Evolutionary conservation across 495 filamentous ascomycete genomes (phyloP).

Genomic region (Cenococcum geophilum): DNA sequence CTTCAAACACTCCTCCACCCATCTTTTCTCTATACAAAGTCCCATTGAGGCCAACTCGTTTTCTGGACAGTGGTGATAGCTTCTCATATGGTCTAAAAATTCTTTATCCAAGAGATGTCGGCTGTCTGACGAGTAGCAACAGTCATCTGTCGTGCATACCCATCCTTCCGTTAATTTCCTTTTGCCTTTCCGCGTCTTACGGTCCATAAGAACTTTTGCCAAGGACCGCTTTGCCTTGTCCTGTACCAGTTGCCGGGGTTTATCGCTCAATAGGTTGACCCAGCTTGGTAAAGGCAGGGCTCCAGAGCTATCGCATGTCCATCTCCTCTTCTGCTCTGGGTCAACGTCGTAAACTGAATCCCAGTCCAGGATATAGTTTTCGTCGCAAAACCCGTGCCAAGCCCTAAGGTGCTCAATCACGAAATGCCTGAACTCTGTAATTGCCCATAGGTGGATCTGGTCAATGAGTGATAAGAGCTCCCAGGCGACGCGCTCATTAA

Average conservation of each 20-base stretch:
- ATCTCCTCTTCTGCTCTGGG: not conserved
- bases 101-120: not conserved
- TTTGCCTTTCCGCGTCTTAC: not conserved
- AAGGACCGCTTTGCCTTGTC: not conserved
- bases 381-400: constrained; percentile 1
- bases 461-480: constrained; percentile 10
- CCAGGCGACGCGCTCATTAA: constrained; percentile 2
- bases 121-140: not conserved
- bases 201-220: not conserved
- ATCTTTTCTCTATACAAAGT: not conserved
- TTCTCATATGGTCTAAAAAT: not conserved
- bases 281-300: not conserved
- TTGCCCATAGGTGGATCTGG: constrained; percentile 11
- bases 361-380: not conserved
- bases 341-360: not conserved
- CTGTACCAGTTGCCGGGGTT: not conserved
- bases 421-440: not conserved
- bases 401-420: constrained; percentile 6
- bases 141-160: not conserved
- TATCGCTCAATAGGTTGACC: not conserved
- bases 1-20: not conserved
- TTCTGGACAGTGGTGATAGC: not conserved
- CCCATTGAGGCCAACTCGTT: not conserved
- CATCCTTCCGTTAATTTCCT: not conserved
- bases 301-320: not conserved